Evolutionary conservation across 176 grass and related monocot species (phyloP).

Genomic region (Rhynchospora breviuscula): DNA sequence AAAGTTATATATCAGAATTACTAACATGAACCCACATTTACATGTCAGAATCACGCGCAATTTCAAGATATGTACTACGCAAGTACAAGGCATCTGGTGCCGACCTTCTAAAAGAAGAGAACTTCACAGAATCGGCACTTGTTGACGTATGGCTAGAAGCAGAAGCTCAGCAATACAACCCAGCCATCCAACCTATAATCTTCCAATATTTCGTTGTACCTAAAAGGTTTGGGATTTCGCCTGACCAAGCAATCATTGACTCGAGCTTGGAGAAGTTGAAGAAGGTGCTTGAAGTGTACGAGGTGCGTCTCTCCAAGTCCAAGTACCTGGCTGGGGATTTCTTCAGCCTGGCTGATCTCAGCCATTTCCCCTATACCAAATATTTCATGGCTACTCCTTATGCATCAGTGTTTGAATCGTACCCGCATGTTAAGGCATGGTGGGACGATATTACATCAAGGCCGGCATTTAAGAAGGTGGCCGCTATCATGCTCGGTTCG

Average conservation of each 20-base stretch:
- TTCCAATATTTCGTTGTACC: constrained; percentile 9
- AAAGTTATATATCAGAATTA: background rate
- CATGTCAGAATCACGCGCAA: constrained; percentile 36
- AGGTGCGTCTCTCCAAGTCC: constrained; percentile 22
- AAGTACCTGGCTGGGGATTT: constrained; percentile 45
- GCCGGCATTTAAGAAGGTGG: constrained; percentile 27
- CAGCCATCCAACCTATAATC: constrained; percentile 21
- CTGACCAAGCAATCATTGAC: constrained; percentile 27
- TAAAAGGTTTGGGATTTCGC: background rate
- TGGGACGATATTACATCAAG: constrained; percentile 24
- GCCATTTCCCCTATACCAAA: constrained; percentile 25
- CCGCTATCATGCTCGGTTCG: background rate
- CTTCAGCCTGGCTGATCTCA: constrained; percentile 39
- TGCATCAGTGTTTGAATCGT: constrained; percentile 20
- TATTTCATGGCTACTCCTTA: constrained; percentile 22
- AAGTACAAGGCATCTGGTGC: constrained; percentile 26
- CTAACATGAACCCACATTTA: background rate
- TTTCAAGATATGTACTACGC: constrained; percentile 26
- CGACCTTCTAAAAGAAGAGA: constrained; percentile 24
- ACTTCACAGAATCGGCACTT: constrained; percentile 26
- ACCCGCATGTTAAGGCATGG: constrained; percentile 39
- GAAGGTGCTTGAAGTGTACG: constrained; percentile 38
- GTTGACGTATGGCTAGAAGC: constrained; percentile 41
- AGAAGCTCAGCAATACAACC: constrained; percentile 37
- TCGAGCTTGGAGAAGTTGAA: constrained; percentile 22